Evolutionary conservation across 169 alveolate species (phyloP).

Genomic region (Ichthyophthirius multifiliis): DNA sequence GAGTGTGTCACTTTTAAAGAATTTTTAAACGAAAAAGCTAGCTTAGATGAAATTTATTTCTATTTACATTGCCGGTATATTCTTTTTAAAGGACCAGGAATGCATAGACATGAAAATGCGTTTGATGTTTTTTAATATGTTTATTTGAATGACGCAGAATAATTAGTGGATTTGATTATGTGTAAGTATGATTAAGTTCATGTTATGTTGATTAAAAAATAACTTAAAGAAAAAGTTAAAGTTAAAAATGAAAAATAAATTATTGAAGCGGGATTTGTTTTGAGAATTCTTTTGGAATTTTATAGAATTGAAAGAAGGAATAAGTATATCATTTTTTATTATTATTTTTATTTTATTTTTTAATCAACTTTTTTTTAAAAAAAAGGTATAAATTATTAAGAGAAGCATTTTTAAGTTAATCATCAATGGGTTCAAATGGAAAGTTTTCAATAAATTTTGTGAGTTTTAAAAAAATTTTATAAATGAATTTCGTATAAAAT

Average conservation of each 20-base stretch:
- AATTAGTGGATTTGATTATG: constrained; percentile 21
- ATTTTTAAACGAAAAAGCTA: constrained; percentile 41
- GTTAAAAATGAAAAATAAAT: not conserved
- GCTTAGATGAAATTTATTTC: constrained; percentile 48
- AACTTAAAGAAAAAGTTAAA: constrained; percentile 1
- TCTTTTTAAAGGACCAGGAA: constrained; percentile 44
- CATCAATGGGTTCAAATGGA: constrained; percentile 8
- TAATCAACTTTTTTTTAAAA: not conserved
- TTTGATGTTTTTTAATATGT: constrained; percentile 22
- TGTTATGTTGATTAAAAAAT: not conserved
- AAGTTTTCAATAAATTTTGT: not conserved
- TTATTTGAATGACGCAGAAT: not conserved
- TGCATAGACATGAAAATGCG: not conserved
- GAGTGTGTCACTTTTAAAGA: constrained; percentile 41
- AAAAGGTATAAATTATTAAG: not conserved
- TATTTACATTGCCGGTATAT: constrained; percentile 39
- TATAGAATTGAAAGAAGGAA: not conserved
- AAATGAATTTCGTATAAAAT: not conserved
- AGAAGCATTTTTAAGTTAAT: not conserved
- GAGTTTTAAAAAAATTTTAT: not conserved
- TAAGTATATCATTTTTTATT: too few relatives aligned
- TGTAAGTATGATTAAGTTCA: not conserved
- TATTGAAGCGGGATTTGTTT: not conserved
- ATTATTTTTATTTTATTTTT: too few relatives aligned
- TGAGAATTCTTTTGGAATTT: not conserved